These are phyloP conservation scores for Acrodontium crateriforme DNA, from an alignment of 2,329 filamentous ascomycete genomes.

Conservation along the genomic window DNA sequence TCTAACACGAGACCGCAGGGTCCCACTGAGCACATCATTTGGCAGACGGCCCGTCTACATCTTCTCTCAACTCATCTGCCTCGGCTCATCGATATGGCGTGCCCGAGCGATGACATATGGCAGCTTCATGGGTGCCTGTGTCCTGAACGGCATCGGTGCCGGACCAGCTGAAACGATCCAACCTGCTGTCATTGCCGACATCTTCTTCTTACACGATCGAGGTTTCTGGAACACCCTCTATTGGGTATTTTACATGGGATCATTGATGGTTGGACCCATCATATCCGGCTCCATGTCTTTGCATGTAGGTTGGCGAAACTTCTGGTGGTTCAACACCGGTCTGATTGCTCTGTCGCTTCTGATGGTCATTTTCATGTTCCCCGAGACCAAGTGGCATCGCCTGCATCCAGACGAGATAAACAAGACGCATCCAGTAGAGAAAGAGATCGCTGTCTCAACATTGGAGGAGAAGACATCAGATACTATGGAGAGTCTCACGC, in stretches of 20 bases:
- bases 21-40: slow-evolving; percentile 41
- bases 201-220: slow-evolving; percentile 48
- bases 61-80: slow-evolving; percentile 37
- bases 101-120: slow-evolving; percentile 43
- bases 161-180: slow-evolving; percentile 50
- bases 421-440: slow-evolving; percentile 7
- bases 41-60: slow-evolving; percentile 42
- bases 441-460: slow-evolving; percentile 9
- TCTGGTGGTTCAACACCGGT: slow-evolving; percentile 53
- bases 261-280: slow-evolving; percentile 44
- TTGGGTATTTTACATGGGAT: slow-evolving; percentile 49
- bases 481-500: slow-evolving; percentile 13
- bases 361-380: slow-evolving; percentile 45
- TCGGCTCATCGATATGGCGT: slow-evolving; percentile 43
- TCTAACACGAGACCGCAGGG: slow-evolving; percentile 23
- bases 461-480: no score
- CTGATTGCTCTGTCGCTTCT: slow-evolving; percentile 37
- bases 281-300: slow-evolving; percentile 47
- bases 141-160: slow-evolving; percentile 49
- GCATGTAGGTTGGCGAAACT: slow-evolving; percentile 45
- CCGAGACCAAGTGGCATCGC: slow-evolving; percentile 48
- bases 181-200: slow-evolving; percentile 49
- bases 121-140: slow-evolving; percentile 48
- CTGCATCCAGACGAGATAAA: slow-evolving; percentile 19
- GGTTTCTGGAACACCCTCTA: slow-evolving; percentile 50